Conservation (phyloP, 768 basidiomycete species). For the Hygrophoropsis aurantiaca region DNA sequence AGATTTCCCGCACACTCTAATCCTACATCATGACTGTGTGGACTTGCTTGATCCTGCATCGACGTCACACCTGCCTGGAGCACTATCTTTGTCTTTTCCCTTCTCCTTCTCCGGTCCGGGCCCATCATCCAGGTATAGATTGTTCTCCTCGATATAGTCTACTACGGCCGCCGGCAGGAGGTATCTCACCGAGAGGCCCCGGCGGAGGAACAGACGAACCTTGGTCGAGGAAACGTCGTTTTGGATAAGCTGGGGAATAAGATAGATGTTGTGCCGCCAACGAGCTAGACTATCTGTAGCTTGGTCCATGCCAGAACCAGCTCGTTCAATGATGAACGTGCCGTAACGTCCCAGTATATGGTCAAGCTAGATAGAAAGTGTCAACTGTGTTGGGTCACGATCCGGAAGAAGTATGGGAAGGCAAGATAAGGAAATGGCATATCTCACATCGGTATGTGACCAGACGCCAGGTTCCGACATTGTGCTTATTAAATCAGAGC, state of each 20-base stretch:
- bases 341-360: slow-evolving; percentile 96
- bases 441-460: slow-evolving; percentile 88
- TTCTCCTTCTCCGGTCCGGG: slow-evolving; percentile 34
- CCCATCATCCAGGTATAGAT: slow-evolving; percentile 70
- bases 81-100: slow-evolving; percentile 34
- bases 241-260: slow-evolving; percentile 93
- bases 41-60: slow-evolving; percentile 7
- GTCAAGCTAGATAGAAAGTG: slow-evolving; percentile 63
- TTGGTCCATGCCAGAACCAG: slow-evolving; percentile 89
- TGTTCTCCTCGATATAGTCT: slow-evolving; percentile 89
- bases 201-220: slow-evolving; percentile 75
- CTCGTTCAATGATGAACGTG: slow-evolving; percentile 91
- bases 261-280: slow-evolving; percentile 83
- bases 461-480: slow-evolving; percentile 99
- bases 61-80: slow-evolving; percentile 29
- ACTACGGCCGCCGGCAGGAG: slow-evolving; percentile 89
- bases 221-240: slow-evolving; percentile 98
- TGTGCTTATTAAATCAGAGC: slow-evolving; percentile 96
- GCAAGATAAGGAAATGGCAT: slow-evolving; percentile 5
- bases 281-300: slow-evolving; percentile 72
- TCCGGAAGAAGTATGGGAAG: background rate
- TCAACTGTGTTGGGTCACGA: slow-evolving; percentile 3
- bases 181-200: slow-evolving; percentile 84
- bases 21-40: slow-evolving; percentile 7
- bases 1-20: background rate